Evolutionary conservation across 2,329 filamentous ascomycete species (phyloP), one percentile per base, ranked within the genome.

Genomic region (Chaetomiaceae sp.): DNA sequence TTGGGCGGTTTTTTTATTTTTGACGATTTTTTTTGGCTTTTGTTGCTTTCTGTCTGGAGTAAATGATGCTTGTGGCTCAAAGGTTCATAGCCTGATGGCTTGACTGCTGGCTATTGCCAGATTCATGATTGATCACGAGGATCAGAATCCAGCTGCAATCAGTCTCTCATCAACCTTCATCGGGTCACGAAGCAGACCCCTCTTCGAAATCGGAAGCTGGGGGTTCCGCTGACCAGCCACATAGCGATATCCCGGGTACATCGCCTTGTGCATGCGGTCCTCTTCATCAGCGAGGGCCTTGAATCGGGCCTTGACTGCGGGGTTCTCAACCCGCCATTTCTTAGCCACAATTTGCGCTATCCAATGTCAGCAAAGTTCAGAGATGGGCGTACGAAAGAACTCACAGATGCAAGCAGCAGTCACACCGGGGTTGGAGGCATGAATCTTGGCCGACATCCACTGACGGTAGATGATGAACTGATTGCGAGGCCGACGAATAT

Each of bases 401-500:
- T 49, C 49, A 59, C 57, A 59, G 33, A 59, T 53, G 18, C 21
- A 37, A 13, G 25, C 51, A 38, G 57, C 57, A 34, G 54, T 57
- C 37, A 57, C 16, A 23, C 52, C 41, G 8, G 57, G 54, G 51
- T 51, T 53, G 29, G 30, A 29, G 14, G 48, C 44, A 32, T 54
- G 57, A 10, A 59, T 50, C n/a, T 25, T 50, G 32, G 41, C 29
- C 2, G 53, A 53, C 56, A 56, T 55, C 53, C 51, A 53, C 50
- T 58, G 56, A 29, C 56, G 56, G 27, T 55, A 58, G 36, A 58
- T 45, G 32, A 58, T 58, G 50, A 58, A 58, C 23, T 51, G 50
- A 13, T 58, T 58, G 3, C 56, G 34, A 5, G 56, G 56, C 13
- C 56, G 46, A 16, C 48, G 56, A 20, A 58, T 54, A 27, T 44